A percentile compares a stretch with the other conserved stretches of the same genome.
These are phyloP conservation scores for Picea engelmannii DNA, from an alignment of 83 land plant species.

Conservation along the genomic window DNA sequence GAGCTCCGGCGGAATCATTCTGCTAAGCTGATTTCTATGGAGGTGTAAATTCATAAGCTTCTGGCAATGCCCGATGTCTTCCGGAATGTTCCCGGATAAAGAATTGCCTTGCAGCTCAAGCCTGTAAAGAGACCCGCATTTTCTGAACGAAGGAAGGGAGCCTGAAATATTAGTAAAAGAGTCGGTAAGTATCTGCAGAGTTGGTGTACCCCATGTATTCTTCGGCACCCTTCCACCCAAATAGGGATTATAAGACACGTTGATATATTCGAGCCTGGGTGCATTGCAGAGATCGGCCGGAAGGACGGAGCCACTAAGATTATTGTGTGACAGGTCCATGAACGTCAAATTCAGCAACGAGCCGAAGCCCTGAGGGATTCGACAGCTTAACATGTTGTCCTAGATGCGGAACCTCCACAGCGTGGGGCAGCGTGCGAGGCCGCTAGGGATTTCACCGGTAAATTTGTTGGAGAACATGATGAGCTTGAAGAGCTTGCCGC, in stretches of 20 bases:
- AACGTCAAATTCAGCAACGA: conserved; percentile 37
- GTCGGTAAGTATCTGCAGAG: conserved; percentile 54
- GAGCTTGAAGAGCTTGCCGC: conserved; percentile 47
- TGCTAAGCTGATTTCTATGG: conserved; percentile 54
- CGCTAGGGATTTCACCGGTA: conserved; percentile 29
- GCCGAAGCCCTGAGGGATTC: conserved; percentile 67
- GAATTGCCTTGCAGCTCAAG: conserved; percentile 42
- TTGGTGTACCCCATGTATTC: conserved; percentile 43
- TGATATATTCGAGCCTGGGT: conserved; percentile 45
- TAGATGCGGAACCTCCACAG: conserved; percentile 54
- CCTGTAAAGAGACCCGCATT: conserved; percentile 43
- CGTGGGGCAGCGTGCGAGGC: conserved; percentile 39
- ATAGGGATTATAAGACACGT: conserved; percentile 58
- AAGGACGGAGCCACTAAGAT: conserved; percentile 35
- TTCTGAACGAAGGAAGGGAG: conserved; percentile 40
- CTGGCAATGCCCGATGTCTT: conserved; percentile 39
- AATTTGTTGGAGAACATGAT: conserved; percentile 65
- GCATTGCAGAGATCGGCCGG: conserved; percentile 47
- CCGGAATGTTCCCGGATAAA: conserved; percentile 6
- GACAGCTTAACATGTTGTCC: conserved; percentile 57
- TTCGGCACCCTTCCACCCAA: conserved; percentile 25
- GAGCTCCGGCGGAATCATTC: conserved; percentile 70
- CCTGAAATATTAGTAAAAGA: conserved; percentile 31
- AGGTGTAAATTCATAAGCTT: conserved; percentile 47
- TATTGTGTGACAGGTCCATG: conserved; percentile 60